Base-by-base conservation (phyloP, 345 rosid genomes). In the Stellera chamaejasme region DNA sequence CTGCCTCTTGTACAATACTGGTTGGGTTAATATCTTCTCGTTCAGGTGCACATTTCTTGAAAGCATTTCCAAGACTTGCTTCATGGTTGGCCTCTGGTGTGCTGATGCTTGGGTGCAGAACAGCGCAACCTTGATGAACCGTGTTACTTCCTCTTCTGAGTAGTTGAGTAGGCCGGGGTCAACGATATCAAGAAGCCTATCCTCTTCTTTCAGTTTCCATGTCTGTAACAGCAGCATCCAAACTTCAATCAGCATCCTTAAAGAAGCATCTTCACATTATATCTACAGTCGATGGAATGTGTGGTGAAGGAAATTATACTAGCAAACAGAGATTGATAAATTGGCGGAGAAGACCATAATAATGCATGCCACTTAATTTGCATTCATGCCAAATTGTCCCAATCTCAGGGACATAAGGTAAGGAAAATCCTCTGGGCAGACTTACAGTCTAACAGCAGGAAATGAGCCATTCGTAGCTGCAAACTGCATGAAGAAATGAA, bases 1-100 rank as follows among this genome's bases (percentile, higher is more conserved):
- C 8, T 8, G 39, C n/a, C 69, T 52, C 48, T 42, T 75, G 68
- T 71, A 79, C 46, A 92, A 75, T 32, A 83, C 96, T 4, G 97
- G 97, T 60, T 79, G 75, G 0, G 86, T 79, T 43, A 88, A 76
- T 28, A 72, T 65, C 66, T 62, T 68, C 10, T 88, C 91, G 14
- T 93, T 86, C 36, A 93, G 85, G 63, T 59, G 66, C 45, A 88
- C 84, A 16, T 78, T 71, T 71, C 68, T 85, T 52, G 86, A 74
- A 41, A 93, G 85, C 99, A 93, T 93, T 62, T 86, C 79, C 68
- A 93, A 71, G 26, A 86, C 94, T 71, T 88, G 99, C 59, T 72
- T 81, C 94, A 88, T 84, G 49, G 76, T 72, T 2, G 97, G 97
- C 66, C 99, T 84, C 62, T 78, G 82, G 11, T 67, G 69, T 4